These are phyloP conservation scores for Kwoniella europaea DNA, from an alignment of 768 basidiomycete genomes.

Conservation along the genomic window DNA sequence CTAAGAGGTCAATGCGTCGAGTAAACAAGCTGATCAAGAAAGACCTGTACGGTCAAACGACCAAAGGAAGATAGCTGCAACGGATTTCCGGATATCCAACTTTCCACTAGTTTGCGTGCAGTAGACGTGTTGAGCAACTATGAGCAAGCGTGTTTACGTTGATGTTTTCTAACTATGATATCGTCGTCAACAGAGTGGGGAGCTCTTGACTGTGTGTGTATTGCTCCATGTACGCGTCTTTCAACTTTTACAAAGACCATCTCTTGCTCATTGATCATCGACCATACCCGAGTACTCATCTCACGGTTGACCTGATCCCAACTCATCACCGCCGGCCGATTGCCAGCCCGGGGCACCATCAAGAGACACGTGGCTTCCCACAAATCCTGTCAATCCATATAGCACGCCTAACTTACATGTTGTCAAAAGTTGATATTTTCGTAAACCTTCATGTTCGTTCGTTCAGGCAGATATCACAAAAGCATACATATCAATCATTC, in stretches of 20 bases:
- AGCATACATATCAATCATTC: not conserved
- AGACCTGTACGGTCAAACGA: slow-evolving; percentile 6
- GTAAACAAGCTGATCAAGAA: not conserved
- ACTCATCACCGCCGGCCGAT: too few species aligned
- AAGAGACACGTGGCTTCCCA: not conserved
- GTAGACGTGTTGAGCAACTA: not conserved
- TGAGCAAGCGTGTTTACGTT: not conserved
- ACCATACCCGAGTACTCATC: too few species aligned
- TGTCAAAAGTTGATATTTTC: not conserved
- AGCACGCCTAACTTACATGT: not conserved
- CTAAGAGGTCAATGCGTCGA: not conserved
- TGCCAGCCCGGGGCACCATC: too few species aligned
- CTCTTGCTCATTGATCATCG: too few species aligned
- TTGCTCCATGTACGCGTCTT: not conserved
- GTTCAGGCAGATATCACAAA: not conserved
- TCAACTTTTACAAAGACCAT: too few species aligned
- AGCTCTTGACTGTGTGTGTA: not conserved
- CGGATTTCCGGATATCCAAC: not conserved
- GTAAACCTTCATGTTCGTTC: not conserved
- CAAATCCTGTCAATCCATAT: not conserved
- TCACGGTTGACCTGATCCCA: too few species aligned
- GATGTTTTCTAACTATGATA: not conserved
- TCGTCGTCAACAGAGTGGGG: not conserved
- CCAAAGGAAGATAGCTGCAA: not conserved
- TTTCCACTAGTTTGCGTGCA: not conserved